A percentile compares a stretch with the other conserved stretches of the same genome.
Evolutionary conservation across 192 early-diverging fungal genomes (phyloP).

Genomic region (Ambispora gerdemannii): DNA sequence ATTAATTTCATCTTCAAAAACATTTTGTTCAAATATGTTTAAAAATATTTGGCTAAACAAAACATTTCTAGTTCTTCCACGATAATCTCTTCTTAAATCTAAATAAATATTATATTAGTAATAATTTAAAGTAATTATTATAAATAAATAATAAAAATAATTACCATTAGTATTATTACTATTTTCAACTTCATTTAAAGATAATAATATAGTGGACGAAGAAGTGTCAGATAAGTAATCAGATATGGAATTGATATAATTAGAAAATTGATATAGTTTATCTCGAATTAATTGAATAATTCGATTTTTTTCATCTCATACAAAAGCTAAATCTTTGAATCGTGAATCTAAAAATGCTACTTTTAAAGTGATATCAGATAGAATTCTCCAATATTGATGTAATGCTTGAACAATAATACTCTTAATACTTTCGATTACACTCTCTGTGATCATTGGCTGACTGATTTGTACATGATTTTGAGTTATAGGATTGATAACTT

Average conservation of each 20-base stretch:
- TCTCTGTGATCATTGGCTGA: background rate
- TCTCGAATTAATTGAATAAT: background rate
- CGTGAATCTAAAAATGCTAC: slow-evolving; percentile 1
- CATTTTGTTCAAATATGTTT: background rate
- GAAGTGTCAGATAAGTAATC: no score
- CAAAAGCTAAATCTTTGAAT: slow-evolving; percentile 8
- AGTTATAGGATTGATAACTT: background rate
- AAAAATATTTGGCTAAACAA: background rate
- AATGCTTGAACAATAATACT: background rate
- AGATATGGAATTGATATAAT: no score
- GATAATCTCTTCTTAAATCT: background rate
- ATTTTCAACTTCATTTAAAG: no score
- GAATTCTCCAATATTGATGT: background rate
- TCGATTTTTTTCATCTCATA: no score
- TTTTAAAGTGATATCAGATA: slow-evolving; percentile 1
- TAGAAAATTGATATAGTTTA: background rate
- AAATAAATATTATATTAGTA: background rate
- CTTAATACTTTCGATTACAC: background rate
- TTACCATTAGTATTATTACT: no score
- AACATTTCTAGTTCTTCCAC: background rate
- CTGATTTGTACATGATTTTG: background rate
- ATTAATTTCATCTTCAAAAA: background rate
- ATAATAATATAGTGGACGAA: no score
- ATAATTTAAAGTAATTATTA: no score
- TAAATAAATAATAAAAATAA: no score